Percentiles rank a stretch among this genome's conserved stretches.
phyloP scores from a whole-genome alignment of 2,329 filamentous ascomycete genomes.

The Macrophomina tecta region DNA sequence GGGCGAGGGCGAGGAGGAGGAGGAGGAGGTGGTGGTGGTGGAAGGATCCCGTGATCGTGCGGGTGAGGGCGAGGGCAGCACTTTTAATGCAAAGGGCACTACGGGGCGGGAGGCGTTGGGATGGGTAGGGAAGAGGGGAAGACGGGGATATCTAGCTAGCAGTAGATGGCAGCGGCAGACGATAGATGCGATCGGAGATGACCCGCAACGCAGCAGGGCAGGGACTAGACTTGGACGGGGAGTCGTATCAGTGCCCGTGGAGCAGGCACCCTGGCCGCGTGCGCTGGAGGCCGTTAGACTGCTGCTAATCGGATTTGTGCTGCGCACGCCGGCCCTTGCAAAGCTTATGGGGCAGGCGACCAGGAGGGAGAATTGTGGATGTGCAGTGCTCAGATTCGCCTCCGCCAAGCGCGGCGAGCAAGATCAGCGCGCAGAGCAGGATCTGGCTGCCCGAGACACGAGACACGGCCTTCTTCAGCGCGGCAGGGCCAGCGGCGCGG shows the following conservation, averaged over 20 bases:
- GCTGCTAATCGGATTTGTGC: slow-evolving; percentile 26
- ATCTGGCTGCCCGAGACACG: slow-evolving; percentile 24
- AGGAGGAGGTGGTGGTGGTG: slow-evolving; percentile 3
- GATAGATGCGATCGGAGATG: slow-evolving; percentile 48
- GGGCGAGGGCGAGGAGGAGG: neutral
- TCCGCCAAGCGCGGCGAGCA: slow-evolving; percentile 16
- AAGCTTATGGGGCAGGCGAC: slow-evolving; percentile 27
- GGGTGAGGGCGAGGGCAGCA: slow-evolving; percentile 12
- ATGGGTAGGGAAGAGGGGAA: slow-evolving; percentile 28
- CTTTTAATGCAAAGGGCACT: slow-evolving; percentile 28
- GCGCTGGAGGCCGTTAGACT: slow-evolving; percentile 23
- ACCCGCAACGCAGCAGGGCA: slow-evolving; percentile 31
- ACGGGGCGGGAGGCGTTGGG: slow-evolving; percentile 16
- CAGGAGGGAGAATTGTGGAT: slow-evolving; percentile 5
- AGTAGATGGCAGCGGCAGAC: slow-evolving; percentile 26
- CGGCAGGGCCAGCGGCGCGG: slow-evolving; percentile 20
- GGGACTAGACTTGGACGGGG: slow-evolving; percentile 14
- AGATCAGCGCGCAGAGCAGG: slow-evolving; percentile 25
- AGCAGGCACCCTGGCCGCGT: slow-evolving; percentile 23
- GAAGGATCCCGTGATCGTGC: slow-evolving; percentile 20
- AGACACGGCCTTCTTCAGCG: slow-evolving; percentile 25
- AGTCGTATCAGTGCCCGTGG: slow-evolving; percentile 22
- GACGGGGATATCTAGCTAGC: slow-evolving; percentile 34
- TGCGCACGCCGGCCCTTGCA: slow-evolving; percentile 22
- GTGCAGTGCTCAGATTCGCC: slow-evolving; percentile 19